phyloP scores from a whole-genome alignment of 1,139 yeast genomes.

The Kazachstania sp. region DNA sequence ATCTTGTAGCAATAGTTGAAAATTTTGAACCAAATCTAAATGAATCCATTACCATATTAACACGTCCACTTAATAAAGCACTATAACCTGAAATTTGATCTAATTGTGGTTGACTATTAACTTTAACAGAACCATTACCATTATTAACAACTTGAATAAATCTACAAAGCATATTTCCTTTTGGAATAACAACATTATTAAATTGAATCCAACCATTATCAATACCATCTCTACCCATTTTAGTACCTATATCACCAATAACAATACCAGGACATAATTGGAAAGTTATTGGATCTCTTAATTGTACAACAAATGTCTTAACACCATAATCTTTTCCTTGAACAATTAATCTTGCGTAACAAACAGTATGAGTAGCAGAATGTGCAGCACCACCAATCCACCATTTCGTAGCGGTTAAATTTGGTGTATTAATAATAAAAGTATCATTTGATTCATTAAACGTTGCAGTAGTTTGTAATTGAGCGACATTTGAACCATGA shows the following conservation, averaged over 20 bases:
- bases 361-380: constrained; percentile 76
- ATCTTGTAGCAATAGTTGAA: constrained; percentile 76
- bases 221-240: constrained; percentile 77
- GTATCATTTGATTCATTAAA: constrained; percentile 58
- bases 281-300: constrained; percentile 62
- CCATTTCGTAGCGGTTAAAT: constrained; percentile 90
- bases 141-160: constrained; percentile 53
- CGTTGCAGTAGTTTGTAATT: constrained; percentile 84
- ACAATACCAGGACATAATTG: constrained; percentile 69
- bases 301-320: constrained; percentile 81
- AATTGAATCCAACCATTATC: constrained; percentile 96
- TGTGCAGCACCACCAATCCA: constrained; percentile 99
- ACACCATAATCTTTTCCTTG: constrained; percentile 84
- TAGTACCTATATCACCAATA: constrained; percentile 86
- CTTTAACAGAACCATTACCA: constrained; percentile 42
- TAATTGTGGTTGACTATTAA: constrained; percentile 58
- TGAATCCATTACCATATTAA: constrained; percentile 78
- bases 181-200: constrained; percentile 71
- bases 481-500: constrained; percentile 91
- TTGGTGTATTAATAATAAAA: constrained; percentile 76
- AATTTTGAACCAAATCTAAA: constrained; percentile 73
- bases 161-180: constrained; percentile 74
- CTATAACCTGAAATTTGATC: constrained; percentile 77
- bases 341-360: constrained; percentile 74
- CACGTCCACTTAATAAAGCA: constrained; percentile 83